Conservation (phyloP, 2,329 filamentous ascomycete genomes). For the Neofusicoccum cordaticola region DNA sequence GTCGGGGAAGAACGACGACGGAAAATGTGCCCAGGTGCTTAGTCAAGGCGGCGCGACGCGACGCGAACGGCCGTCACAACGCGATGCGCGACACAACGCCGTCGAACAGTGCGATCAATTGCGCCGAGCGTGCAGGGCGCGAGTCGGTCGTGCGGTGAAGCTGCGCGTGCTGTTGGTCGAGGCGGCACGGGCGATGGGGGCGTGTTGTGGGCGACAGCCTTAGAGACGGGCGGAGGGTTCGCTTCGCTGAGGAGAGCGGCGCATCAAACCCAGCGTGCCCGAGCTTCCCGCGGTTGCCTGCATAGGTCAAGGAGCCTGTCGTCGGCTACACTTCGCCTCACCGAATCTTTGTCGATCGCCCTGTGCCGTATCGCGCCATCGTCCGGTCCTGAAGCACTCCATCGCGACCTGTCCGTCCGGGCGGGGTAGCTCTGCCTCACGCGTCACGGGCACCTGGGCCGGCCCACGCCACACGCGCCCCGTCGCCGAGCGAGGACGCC, state of each 20-base stretch:
- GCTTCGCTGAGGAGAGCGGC: slow-evolving; percentile 1
- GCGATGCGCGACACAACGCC: slow-evolving; percentile 12
- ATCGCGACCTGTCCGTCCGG: neutral
- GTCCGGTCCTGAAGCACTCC: neutral
- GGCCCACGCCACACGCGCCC: slow-evolving; percentile 1
- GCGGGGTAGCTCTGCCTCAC: slow-evolving; percentile 8
- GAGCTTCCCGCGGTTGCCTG: slow-evolving; percentile 11
- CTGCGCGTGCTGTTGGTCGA: slow-evolving; percentile 52
- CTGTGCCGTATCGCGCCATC: slow-evolving; percentile 2
- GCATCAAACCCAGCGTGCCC: slow-evolving; percentile 7
- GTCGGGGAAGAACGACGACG: slow-evolving; percentile 16
- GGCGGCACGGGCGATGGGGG: slow-evolving; percentile 73
- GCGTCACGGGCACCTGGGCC: neutral
- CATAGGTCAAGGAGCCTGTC: neutral
- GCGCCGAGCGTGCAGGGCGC: slow-evolving; percentile 2
- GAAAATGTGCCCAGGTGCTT: slow-evolving; percentile 18
- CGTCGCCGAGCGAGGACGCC: neutral
- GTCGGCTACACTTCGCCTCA: neutral
- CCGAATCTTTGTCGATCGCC: slow-evolving; percentile 10
- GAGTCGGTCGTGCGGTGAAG: neutral
- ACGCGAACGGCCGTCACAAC: slow-evolving; percentile 13
- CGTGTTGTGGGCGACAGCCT: slow-evolving; percentile 43
- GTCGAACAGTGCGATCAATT: slow-evolving; percentile 5
- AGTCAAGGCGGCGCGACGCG: slow-evolving; percentile 10
- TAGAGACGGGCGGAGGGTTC: slow-evolving; percentile 2